Conservation (phyloP, 352 stramenopile genomes). For the Phytophthora tentaculata region DNA sequence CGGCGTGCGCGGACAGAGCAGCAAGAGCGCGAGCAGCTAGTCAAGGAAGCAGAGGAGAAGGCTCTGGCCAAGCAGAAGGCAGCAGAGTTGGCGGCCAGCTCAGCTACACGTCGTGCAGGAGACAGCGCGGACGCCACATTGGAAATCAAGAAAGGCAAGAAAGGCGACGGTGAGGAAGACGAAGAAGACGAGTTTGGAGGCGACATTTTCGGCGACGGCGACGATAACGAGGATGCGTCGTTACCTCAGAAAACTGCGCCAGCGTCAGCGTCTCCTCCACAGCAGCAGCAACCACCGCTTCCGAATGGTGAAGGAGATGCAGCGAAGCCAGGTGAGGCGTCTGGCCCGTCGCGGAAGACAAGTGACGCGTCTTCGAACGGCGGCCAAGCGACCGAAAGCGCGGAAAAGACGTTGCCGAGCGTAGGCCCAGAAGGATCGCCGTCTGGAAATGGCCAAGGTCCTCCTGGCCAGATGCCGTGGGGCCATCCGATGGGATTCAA, state of each 20-base stretch:
- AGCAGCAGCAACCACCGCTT: constrained; percentile 50
- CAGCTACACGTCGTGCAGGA: constrained; percentile 52
- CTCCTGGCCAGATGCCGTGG: constrained; percentile 37
- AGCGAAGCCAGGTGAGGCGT: constrained; percentile 10
- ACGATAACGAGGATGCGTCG: constrained; percentile 50
- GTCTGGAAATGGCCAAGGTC: constrained; percentile 37
- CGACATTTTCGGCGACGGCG: constrained; percentile 79
- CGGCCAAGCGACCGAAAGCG: constrained; percentile 25
- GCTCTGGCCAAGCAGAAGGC: constrained; percentile 82
- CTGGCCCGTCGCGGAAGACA: constrained; percentile 20
- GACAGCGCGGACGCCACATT: constrained; percentile 85
- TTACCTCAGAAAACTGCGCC: constrained; percentile 30
- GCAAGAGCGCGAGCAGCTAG: constrained; percentile 83
- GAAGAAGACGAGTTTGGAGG: constrained; percentile 88
- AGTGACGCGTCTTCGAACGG: constrained; percentile 33
- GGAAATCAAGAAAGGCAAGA: constrained; percentile 89
- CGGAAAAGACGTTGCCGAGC: constrained; percentile 29
- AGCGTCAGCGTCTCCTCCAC: constrained; percentile 28
- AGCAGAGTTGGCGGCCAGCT: constrained; percentile 58
- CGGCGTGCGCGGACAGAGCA: constrained; percentile 78
- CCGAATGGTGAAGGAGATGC: constrained; percentile 32
- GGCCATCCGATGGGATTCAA: constrained; percentile 60
- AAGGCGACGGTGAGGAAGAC: constrained; percentile 66
- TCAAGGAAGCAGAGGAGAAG: constrained; percentile 87
- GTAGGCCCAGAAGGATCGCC: constrained; percentile 35